Base-by-base conservation (phyloP, 257 asterid genomes). In the Striga asiatica region DNA sequence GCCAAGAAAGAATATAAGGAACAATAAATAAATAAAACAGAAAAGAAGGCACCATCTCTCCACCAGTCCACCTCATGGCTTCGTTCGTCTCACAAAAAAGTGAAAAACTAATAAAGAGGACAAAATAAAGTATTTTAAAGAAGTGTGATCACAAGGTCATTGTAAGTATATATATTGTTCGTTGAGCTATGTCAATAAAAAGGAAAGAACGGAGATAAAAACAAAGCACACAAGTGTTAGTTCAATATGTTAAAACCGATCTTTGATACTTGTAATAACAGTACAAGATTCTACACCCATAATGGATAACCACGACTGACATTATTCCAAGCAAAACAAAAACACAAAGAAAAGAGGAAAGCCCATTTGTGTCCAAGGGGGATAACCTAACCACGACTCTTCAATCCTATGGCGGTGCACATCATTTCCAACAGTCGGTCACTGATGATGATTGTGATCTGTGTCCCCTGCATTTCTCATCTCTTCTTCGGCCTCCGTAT, bases 401-500 rank as follows among this genome's bases (percentile, higher is more conserved):
- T 60, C 64, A 60, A 45, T 35, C 66, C 71, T 56, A 45, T 55
- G 50, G 50, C 39, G 46, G 51, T 59, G 62, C 64, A 66, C 59
- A 31, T 67, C 59, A 62, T 54, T 8, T 31, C 50, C 50, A 27
- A 34, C 5, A 20, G 13, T 20, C 66, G n/a, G n/a, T n/a, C n/a
- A n/a, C n/a, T n/a, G n/a, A n/a, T 72, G 62, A n/a, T 62, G 13
- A 50, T 70, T 58, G 54, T 68, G 70, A 66, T 59, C 69, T 42
- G 50, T 19, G 16, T 71, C 66, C 47, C 68, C 78, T 56, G 37
- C 45, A 49, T 66, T 48, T 64, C 59, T 59, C 34, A 31, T 28
- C 52, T 77, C 93, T 32, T 75, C 81, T 5, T 69, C 83, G 48
- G 54, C 77, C 7, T 70, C 75, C 34, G 62, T 22, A 47, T 47